Base-by-base conservation (phyloP, 2,329 filamentous ascomycete genomes). In the Cucurbitaria berberidis region DNA sequence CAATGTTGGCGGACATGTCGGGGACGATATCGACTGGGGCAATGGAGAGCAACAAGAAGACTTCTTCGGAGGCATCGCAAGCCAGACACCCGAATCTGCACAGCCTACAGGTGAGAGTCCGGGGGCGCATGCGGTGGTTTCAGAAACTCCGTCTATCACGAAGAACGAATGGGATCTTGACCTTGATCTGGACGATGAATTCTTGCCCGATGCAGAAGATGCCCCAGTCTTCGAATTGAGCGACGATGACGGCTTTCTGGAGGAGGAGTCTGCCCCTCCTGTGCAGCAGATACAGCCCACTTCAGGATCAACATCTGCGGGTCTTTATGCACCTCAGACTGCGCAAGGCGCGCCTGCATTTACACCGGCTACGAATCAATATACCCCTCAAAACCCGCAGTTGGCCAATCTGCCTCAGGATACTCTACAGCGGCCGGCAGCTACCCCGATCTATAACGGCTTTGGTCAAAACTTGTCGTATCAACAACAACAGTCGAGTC, bases 101-200 rank as follows among this genome's bases (percentile, higher is more conserved):
- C 58, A 63, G 16, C 34, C 61, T n/a, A 38, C 55, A 36, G 51
- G 56, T n/a, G 48, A 61, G 21, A 58, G 46, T n/a, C 50, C 63
- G 26, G 63, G 61, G 29, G 64, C 66, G 15, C 62, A 67, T 44
- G 55, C 65, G 3, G 51, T 61, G 15, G 43, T 53, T 7, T 13
- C 62, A 6, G 57, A 57, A n/a, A 21, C 61, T 10, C 52, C 62
- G 16, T 45, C 59, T 18, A 51, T 62, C 1, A 83, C 87, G 36
- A 89, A 93, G 67, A 74, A 95, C 35, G 88, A 89, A 40, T 89
- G 89, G 16, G 87, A 91, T 62, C 96, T 93, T 90, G 85, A 91
- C 59, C 89, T 90, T 41, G 90, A 91, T 38, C 84, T 97, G 64
- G 90, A 90, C 43, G 89, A 93, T 59, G 86, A 91, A 55, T 79